Evolutionary conservation across 2,329 filamentous ascomycete species (phyloP), one percentile per base, ranked within the genome.

Genomic region (Pestalotiopsis sp.): DNA sequence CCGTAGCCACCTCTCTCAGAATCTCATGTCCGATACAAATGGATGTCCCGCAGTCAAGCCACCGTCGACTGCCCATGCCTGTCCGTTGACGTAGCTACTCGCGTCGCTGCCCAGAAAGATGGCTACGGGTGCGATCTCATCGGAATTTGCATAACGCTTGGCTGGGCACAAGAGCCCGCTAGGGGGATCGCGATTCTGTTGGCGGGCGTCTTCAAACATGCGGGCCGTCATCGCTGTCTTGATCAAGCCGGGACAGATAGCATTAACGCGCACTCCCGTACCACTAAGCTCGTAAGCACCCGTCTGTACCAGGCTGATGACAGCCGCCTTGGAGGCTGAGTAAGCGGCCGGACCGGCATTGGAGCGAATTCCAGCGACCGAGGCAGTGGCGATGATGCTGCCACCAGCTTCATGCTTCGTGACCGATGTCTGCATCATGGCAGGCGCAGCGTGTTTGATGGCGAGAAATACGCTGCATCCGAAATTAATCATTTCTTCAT

Each of bases 161-260:
- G 93, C 75, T 17, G 95, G 96, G 80, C 98, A 98, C 75, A 98
- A 81, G 83, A 98, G 95, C 0, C 95, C 96, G 76, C 98, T 94
- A 86, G 94, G 97, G 76, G 84, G 85, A 83, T 94, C 88, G 0
- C 90, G 95, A 49, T 95, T 95, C 68, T 92, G 82, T 4, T 83
- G 82, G 45, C 89, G 82, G 3, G 90, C 90, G 0, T 84, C 83
- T 68, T 91, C 89, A 76, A 91, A 96, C 75, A 93, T 87, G 2
- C 82, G 72, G 52, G 85, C 86, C 68, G 93, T 96, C 93, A 96
- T 96, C 31, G 92, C 95, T 27, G 95, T 98, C 85, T 98, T 94
- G 74, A 97, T 95, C 65, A 98, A 82, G 1, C 95, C 95, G 0
- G 95, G 95, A 79, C 95, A 98, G 72, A 98, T 89, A 55, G 94